These are phyloP conservation scores for Colletotrichum echinochloae DNA, from an alignment of 2,329 filamentous ascomycete species.

Conservation along the genomic window DNA sequence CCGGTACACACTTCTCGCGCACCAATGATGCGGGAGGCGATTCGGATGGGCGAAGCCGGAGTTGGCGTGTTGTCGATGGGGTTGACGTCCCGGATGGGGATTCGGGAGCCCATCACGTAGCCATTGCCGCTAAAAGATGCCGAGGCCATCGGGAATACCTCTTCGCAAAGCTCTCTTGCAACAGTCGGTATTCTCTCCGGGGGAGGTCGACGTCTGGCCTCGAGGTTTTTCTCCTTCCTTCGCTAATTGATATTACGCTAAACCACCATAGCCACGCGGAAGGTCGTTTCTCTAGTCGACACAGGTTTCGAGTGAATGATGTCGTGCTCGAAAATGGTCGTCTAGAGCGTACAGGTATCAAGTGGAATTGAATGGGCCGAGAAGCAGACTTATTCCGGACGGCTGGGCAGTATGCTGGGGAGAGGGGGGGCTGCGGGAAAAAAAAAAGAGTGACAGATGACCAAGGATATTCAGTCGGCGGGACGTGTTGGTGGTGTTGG, in stretches of 20 bases:
- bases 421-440: not conserved
- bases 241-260: constrained; percentile 18
- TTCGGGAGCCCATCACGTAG: constrained; percentile 46
- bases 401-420: constrained; percentile 5
- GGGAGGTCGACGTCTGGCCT: constrained; percentile 5
- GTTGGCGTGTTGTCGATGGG: constrained; percentile 24
- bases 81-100: constrained; percentile 43
- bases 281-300: not conserved
- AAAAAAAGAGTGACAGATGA: constrained; percentile 24
- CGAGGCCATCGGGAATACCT: constrained; percentile 28
- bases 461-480: constrained; percentile 11
- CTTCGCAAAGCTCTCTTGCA: constrained; percentile 11
- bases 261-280: constrained; percentile 30
- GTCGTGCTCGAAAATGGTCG: not conserved
- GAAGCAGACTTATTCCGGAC: not conserved
- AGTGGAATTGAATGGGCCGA: constrained; percentile 3
- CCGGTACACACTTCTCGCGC: constrained; percentile 37
- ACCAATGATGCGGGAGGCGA: constrained; percentile 42
- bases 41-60: constrained; percentile 4
- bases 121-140: constrained; percentile 40
- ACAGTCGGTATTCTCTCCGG: constrained; percentile 20
- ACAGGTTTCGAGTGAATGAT: not conserved
- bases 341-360: not conserved
- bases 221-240: constrained; percentile 32
- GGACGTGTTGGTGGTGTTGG: not conserved